Evolutionary conservation across 2,329 filamentous ascomycete genomes (phyloP), one percentile per base, ranked within the genome.

Genomic region (Xylaria sp.): DNA sequence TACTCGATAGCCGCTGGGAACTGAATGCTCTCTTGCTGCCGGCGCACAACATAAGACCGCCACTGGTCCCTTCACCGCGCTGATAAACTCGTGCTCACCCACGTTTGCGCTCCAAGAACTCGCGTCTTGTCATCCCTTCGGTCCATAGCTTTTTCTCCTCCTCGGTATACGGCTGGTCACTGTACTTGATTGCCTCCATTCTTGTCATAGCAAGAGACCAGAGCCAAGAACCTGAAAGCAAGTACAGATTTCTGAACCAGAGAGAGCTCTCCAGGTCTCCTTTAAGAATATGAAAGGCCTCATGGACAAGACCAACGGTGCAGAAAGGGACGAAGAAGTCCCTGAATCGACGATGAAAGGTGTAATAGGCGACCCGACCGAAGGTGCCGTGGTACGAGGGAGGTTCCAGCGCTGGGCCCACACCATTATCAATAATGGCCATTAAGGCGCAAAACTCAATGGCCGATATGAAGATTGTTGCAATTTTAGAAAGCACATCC

Each of bases 91-190:
- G 23, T 23, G 23, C 23, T 23, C 23, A 65, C 56, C 63, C 53
- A 59, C 56, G 63, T 54, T 65, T 65, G 56, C 57, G 63, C 63
- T 65, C 31, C 63, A 60, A 60, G 57, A 59, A 65, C 56, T 65
- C 56, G 63, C 56, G 63, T 56, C 56, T 59, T 46, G 57, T 65
- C 40, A 65, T 59, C 46, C 63, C 63, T 56, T 65, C 38, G n/a
- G 57, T 65, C 63, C 63, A 65, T 54, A 65, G 56, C 63, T 65
- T 60, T 40, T 65, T 36, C 48, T 60, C 48, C n/a, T 65, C 63
- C 38, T n/a, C 23, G 59, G 36, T 65, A 59, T 60, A 59, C 48
- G 57, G 63, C 48, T n/a, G 56, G 40, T 60, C 44, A 65, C 62
- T 65, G 54, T 51, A 65, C 20, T 44, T 3, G 54, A 53, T 53